Conservation (phyloP, 495 filamentous ascomycete genomes). For the Penicillium herquei region DNA sequence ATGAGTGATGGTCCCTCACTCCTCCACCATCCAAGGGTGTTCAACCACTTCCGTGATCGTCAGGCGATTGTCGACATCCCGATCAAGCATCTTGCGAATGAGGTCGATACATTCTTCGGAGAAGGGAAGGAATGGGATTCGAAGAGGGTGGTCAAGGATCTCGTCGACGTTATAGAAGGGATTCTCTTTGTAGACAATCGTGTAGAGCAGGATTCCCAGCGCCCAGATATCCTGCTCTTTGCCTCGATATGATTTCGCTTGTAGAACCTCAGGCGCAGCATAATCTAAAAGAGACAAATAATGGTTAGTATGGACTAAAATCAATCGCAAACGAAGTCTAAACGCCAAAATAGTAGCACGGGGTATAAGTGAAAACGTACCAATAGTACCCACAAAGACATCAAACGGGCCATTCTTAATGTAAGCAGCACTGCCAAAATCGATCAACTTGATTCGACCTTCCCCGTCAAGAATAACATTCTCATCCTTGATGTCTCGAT, state of each 20-base stretch:
- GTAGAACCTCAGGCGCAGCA: slow-evolving; percentile 94
- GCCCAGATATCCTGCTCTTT: slow-evolving; percentile 99
- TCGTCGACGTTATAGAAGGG: slow-evolving; percentile 99
- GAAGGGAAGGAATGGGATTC: slow-evolving; percentile 82
- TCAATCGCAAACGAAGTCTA: background rate
- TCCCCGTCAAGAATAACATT: slow-evolving; percentile 96
- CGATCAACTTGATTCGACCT: slow-evolving; percentile 93
- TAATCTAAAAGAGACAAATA: slow-evolving; percentile 65
- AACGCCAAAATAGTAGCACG: background rate
- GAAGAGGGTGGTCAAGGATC: slow-evolving; percentile 94
- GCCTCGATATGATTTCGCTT: slow-evolving; percentile 87
- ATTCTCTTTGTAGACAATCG: slow-evolving; percentile 98
- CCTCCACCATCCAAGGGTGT: slow-evolving; percentile 68
- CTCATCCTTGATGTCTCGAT: slow-evolving; percentile 98
- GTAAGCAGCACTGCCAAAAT: slow-evolving; percentile 97
- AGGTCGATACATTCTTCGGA: slow-evolving; percentile 90
- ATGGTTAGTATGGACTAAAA: background rate
- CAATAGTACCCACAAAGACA: slow-evolving; percentile 98
- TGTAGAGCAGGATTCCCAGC: slow-evolving; percentile 95
- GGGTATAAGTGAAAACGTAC: slow-evolving; percentile 50
- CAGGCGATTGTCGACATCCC: slow-evolving; percentile 77
- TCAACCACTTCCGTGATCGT: slow-evolving; percentile 81
- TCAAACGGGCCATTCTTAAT: slow-evolving; percentile 98
- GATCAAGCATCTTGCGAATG: slow-evolving; percentile 85
- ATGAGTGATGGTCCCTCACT: slow-evolving; percentile 8